Base-by-base conservation (phyloP, 768 basidiomycete genomes). In the Amylocystis lapponica region DNA sequence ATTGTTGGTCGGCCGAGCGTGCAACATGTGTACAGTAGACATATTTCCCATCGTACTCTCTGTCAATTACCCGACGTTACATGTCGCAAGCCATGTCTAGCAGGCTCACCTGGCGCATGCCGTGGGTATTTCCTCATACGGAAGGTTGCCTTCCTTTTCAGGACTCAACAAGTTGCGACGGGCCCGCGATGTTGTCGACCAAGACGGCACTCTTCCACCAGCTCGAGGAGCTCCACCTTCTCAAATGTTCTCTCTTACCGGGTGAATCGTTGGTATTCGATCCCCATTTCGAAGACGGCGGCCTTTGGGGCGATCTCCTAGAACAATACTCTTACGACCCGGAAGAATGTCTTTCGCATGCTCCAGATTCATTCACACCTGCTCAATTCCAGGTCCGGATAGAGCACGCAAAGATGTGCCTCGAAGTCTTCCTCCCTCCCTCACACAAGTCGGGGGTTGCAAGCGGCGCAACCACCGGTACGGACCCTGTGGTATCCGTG, bases 181-280 rank as follows among this genome's bases (percentile, higher is more conserved):
- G n/a, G n/a, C n/a, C n/a, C n/a, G n/a, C n/a, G n/a, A 42, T 42
- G 41, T 19, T 25, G 12, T 29, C 31, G 9, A 41, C 42, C 33
- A 36, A 22, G 4, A 26, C 22, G 20, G 38, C 29, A 12, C 42
- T 52, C 12, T 26, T 34, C 5, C 46, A 32, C 21, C 67, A 66
- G 27, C 58, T 71, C 29, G 57, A 77, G 56, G 83, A 87, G 53
- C 58, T 86, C 0, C 69, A 77, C 35, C 63, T 87, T 29, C 72
- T 88, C 20, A 65, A 62, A 42, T 76, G 70, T 27, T 83, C 83
- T 0, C 69, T 87, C 2, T 67, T 88, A 10, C 79, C 81, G 0
- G 74, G 68, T 5, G 85, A 88, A 65, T 23, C 53, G 3, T 54
- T 82, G 33, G 39, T 57, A 0, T 78, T 81, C 40, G 22, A 56